Conservation (phyloP, 129 eudicot species). For the Flaveria ramosissima region DNA sequence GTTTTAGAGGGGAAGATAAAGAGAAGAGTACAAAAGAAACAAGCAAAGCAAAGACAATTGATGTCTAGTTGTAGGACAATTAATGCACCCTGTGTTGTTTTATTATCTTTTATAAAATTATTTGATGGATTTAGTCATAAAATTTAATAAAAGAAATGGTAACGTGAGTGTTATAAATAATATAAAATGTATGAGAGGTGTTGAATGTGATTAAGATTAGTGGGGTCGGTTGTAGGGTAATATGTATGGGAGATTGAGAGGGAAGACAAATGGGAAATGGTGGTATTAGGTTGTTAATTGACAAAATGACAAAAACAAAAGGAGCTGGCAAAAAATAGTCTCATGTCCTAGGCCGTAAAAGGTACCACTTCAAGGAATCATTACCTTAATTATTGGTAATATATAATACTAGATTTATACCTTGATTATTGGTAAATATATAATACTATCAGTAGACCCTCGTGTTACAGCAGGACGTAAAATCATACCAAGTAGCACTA, state of each 20-base stretch:
- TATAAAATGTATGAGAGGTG: background rate
- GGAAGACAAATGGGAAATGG: constrained; percentile 33
- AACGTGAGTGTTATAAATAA: constrained; percentile 28
- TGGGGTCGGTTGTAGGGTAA: constrained; percentile 35
- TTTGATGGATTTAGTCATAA: background rate
- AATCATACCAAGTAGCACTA: no score
- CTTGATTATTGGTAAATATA: no score
- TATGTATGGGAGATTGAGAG: background rate
- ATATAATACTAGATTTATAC: no score
- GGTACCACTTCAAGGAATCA: constrained; percentile 11
- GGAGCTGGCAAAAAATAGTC: constrained; percentile 35
- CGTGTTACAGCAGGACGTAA: no score
- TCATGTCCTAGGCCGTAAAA: background rate
- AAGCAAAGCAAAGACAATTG: constrained; percentile 2
- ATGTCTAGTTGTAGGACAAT: constrained; percentile 19
- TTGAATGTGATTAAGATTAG: constrained; percentile 15
- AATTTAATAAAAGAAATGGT: background rate
- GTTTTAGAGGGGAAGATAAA: constrained; percentile 33
- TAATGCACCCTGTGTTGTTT: constrained; percentile 23
- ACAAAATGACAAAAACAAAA: constrained; percentile 31
- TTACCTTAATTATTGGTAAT: constrained; percentile 9
- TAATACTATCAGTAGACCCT: no score
- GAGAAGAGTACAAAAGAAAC: constrained; percentile 32
- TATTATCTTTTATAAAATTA: background rate
- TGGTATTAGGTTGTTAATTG: constrained; percentile 24